Evolutionary conservation across 2,329 filamentous ascomycete species (phyloP), one percentile per base, ranked within the genome.

Genomic region (Colletotrichum sp.): DNA sequence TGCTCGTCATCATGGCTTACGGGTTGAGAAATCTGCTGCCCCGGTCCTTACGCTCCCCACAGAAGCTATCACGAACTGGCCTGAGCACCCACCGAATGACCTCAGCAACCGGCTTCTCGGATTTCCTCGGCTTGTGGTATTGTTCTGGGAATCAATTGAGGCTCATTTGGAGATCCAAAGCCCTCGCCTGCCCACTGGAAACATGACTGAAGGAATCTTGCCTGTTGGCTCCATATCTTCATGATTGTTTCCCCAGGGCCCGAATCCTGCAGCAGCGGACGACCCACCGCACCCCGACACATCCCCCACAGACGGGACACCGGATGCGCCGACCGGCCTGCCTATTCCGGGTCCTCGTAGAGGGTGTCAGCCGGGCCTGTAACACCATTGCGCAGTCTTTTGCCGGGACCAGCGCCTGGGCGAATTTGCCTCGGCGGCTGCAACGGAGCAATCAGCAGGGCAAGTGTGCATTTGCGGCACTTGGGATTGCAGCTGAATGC

Each of bases 281-380:
- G 64, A 75, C 57, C 66, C 72, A 67, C 64, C 60, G 30, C 59
- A 73, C 64, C 73, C 73, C 74, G 70, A 26, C 59, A 43, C 57
- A 64, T 75, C 71, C 71, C 69, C 74, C 74, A 57, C 71, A 75
- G 24, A 70, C 72, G 71, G 61, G 55, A 74, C 60, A 64, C 71
- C 66, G 71, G 71, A 65, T 76, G 60, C 65, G 61, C 48, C 71
- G 74, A 74, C 74, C 74, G 74, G 74, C 71, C 74, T 76, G 74
- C 71, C 74, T 76, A 63, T 71, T 76, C 60, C 52, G 67, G 74
- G 70, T 30, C 57, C 16, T 67, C 36, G 30, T 66, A 72, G 71
- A 71, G 71, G 63, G 64, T 72, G 64, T 73, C 70, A 68, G 57
- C 73, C 57, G 52, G 59, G 43, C 48, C 64, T 39, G 32, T 43